Conservation (phyloP, 768 basidiomycete genomes). For the Boletales sp. region DNA sequence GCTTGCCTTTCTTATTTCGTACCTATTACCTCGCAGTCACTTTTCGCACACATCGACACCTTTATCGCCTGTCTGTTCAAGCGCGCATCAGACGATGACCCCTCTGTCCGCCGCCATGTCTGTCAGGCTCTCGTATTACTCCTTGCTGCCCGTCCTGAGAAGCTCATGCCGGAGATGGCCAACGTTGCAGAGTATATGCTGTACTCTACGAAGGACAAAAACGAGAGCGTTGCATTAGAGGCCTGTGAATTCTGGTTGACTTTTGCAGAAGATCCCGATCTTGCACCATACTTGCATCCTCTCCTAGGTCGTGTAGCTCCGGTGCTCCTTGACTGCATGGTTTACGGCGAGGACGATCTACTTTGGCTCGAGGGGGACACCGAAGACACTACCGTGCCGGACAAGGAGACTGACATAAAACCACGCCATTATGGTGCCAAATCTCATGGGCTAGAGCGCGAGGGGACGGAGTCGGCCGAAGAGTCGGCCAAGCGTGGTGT, state of each 20-base stretch:
- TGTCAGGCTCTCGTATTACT: constrained; percentile 94
- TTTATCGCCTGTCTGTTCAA: constrained; percentile 95
- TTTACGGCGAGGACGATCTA: constrained; percentile 95
- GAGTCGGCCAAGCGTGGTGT: constrained; percentile 46
- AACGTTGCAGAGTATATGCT: constrained; percentile 99
- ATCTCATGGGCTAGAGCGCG: constrained; percentile 80
- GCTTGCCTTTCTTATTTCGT: constrained; percentile 95
- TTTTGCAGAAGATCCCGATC: constrained; percentile 92
- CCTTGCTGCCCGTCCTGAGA: constrained; percentile 89
- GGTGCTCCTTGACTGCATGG: constrained; percentile 94
- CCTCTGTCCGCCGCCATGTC: constrained; percentile 91
- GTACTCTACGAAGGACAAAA: constrained; percentile 96
- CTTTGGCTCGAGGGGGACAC: constrained; percentile 90
- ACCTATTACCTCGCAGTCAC: constrained; percentile 79
- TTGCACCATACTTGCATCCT: constrained; percentile 80
- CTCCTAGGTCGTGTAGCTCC: constrained; percentile 90
- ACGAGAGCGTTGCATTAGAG: constrained; percentile 94
- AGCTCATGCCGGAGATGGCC: constrained; percentile 92
- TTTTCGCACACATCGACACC: constrained; percentile 86
- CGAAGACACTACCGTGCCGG: constrained; percentile 86
- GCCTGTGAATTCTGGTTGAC: constrained; percentile 99
- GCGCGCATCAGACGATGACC: constrained; percentile 89
- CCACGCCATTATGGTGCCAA: constrained; percentile 89
- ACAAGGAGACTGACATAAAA: constrained; percentile 95
- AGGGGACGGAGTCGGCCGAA: constrained; percentile 38